phyloP scores from a whole-genome alignment of 805 yeast genomes.

The Wickerhamomyces canadensis region DNA sequence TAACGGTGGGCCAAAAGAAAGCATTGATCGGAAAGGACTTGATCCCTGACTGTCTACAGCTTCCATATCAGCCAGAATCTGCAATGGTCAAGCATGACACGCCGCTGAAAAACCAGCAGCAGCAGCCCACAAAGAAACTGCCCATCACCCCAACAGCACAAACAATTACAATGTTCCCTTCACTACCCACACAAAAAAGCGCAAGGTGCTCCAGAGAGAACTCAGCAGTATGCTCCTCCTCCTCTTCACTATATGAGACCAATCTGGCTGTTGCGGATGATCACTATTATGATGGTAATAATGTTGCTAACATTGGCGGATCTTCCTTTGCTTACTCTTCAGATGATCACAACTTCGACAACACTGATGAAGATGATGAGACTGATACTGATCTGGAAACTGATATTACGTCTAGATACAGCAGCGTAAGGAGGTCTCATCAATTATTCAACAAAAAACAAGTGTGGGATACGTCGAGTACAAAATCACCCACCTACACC shows the following conservation, averaged over 20 bases:
- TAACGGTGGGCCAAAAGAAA: no score
- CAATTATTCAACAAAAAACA: conserved; percentile 10
- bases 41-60: no score
- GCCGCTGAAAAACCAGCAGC: conserved; percentile 32
- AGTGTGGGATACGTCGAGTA: conserved; percentile 6
- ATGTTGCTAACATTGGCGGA: conserved; percentile 1
- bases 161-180: neutral
- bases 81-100: conserved; percentile 35
- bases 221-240: conserved; percentile 6
- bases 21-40: no score
- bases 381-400: conserved; percentile 12
- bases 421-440: conserved; percentile 7
- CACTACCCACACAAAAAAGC: neutral
- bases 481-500: conserved; percentile 8
- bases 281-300: conserved; percentile 4
- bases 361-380: conserved; percentile 12
- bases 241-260: conserved; percentile 7
- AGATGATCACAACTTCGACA: conserved; percentile 1
- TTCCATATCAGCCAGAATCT: conserved; percentile 38
- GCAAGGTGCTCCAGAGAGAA: conserved; percentile 1
- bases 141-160: conserved; percentile 1
- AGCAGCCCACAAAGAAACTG: conserved; percentile 25
- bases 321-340: neutral
- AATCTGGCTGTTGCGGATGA: conserved; percentile 2
- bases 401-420: conserved; percentile 7